Base-by-base conservation (phyloP, 1,284 basidiomycete genomes). In the Sanghuangporus sanghuang region DNA sequence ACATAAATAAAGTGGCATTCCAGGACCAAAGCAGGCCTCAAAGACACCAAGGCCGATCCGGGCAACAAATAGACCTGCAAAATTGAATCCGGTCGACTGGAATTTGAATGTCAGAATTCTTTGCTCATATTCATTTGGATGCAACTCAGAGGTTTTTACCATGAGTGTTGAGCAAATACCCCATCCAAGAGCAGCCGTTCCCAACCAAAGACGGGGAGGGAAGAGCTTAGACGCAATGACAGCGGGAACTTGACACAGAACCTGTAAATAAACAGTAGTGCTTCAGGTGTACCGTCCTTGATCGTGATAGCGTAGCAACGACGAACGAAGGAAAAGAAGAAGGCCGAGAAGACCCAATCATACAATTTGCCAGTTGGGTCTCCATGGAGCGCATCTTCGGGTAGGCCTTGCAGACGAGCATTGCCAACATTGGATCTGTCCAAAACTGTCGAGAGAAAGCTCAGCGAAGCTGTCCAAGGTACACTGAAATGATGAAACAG, bases 341-440 rank as follows among this genome's bases (percentile, higher is more conserved):
- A 92, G 2, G 81, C 80, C 0, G 90, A 87, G 64, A 85, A 88
- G 58, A 89, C 74, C 89, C 88, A 90, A 70, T 89, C 88, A 69
- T 87, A 92, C 23, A 83, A 74, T 16, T 78, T 68, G 2, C 89
- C 89, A 0, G 83, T 85, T 6, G 81, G 80, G 69, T 92, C 90
- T 2, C 89, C 89, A 35, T 79, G 78, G 4, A 92, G 80, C 11
- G 80, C 73, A 66, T 90, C 88, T 50, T 81, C 71, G 1, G 86
- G 81, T 3, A 92, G 74, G 1, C 86, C 86, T 73, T 89, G 89
- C 44, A 92, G 75, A 52, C 89, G 81, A 46, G 90, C 90, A 71
- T 92, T 91, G 12, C 89, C 89, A 46, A 91, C 70, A 68, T 90
- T 91, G 1, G 86, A 85, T 53, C 90, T 81, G 71, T 91, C 89